Evolutionary conservation across 345 rosid genomes (phyloP).

Genomic region (Syzygium grande): DNA sequence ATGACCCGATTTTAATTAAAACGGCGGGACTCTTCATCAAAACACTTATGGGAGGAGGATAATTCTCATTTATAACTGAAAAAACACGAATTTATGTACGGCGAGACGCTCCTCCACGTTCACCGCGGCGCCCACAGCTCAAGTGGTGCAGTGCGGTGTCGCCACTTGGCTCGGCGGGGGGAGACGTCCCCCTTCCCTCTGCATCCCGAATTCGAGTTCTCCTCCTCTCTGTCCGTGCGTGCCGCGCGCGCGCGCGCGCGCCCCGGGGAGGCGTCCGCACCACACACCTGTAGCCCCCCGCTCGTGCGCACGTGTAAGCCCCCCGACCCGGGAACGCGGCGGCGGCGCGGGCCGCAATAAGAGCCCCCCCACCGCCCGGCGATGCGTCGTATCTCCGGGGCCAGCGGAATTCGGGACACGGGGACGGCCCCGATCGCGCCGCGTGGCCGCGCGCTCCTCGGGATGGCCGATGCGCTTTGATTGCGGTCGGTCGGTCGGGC

Average conservation of each 20-base stretch:
- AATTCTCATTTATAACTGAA: not conserved
- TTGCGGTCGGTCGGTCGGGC: not conserved
- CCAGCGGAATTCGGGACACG: not conserved
- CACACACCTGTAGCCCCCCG: not conserved
- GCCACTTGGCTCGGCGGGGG: not conserved
- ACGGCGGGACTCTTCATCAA: not conserved
- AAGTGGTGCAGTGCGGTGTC: not conserved
- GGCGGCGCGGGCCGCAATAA: not conserved
- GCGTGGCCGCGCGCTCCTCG: not conserved
- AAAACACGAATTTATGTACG: not conserved
- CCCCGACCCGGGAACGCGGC: not conserved
- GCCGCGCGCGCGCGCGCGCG: not conserved
- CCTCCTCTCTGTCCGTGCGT: not conserved
- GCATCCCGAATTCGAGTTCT: not conserved
- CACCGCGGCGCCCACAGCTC: not conserved
- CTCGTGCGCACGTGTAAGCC: not conserved
- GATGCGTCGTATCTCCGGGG: not conserved
- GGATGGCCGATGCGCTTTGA: not conserved
- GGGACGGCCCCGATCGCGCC: not conserved
- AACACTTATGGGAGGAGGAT: not conserved
- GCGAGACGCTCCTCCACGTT: not conserved
- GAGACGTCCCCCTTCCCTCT: not conserved
- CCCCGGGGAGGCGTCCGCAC: not conserved
- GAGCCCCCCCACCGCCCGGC: not conserved
- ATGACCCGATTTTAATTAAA: not conserved